Evolutionary conservation across 2,329 filamentous ascomycete species (phyloP).

Genomic region (Penicillium crustosum): DNA sequence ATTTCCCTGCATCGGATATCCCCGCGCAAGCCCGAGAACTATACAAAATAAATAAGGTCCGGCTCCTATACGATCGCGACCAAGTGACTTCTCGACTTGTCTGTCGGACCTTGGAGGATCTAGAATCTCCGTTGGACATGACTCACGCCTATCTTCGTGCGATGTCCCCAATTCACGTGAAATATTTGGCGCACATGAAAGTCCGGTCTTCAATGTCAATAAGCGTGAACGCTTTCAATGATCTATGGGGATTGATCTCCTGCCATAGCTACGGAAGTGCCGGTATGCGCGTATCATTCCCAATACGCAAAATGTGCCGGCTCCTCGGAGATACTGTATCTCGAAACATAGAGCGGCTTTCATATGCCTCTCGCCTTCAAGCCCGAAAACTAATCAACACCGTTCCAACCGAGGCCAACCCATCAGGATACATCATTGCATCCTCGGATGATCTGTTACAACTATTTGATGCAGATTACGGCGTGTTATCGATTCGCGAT

Average conservation of each 20-base stretch:
- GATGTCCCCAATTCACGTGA: slow-evolving; percentile 80
- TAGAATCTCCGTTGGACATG: slow-evolving; percentile 71
- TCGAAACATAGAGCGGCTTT: slow-evolving; percentile 81
- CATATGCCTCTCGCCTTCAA: slow-evolving; percentile 79
- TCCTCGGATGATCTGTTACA: slow-evolving; percentile 82
- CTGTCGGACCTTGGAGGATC: slow-evolving; percentile 68
- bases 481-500: slow-evolving; percentile 78
- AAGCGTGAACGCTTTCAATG: slow-evolving; percentile 80
- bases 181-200: slow-evolving; percentile 84
- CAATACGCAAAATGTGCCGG: slow-evolving; percentile 88
- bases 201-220: slow-evolving; percentile 95
- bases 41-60: slow-evolving; percentile 86
- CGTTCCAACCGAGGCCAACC: slow-evolving; percentile 75
- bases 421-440: slow-evolving; percentile 85
- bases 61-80: slow-evolving; percentile 81
- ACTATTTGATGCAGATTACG: slow-evolving; percentile 84
- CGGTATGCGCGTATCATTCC: slow-evolving; percentile 89
- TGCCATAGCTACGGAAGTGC: slow-evolving; percentile 80
- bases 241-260: slow-evolving; percentile 84
- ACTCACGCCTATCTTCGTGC: slow-evolving; percentile 82
- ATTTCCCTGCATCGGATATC: slow-evolving; percentile 87
- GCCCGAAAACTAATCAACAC: slow-evolving; percentile 89
- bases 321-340: slow-evolving; percentile 83
- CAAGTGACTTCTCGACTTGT: slow-evolving; percentile 77
- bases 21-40: slow-evolving; percentile 83